Conservation (phyloP, 352 stramenopile genomes). For the Globisporangium acanthophoron region DNA sequence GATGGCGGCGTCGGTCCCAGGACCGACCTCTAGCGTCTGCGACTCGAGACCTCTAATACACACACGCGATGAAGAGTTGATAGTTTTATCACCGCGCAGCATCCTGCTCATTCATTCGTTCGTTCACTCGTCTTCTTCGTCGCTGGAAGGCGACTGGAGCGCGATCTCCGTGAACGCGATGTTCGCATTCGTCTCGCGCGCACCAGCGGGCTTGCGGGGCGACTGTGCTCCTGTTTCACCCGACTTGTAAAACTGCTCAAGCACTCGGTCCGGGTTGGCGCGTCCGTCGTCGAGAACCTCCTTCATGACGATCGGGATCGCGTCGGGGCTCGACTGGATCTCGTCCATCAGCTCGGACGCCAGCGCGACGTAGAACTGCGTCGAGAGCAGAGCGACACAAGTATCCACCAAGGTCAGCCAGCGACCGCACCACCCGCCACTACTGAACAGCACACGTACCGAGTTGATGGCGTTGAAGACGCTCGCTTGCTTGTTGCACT, state of each 20-base stretch:
- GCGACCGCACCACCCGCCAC: no score
- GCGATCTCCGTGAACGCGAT: conserved; percentile 65
- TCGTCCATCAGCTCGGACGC: conserved; percentile 32
- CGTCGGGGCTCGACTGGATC: conserved; percentile 31
- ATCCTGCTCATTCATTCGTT: conserved; percentile 11
- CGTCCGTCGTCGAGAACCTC: conserved; percentile 42
- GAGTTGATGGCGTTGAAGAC: conserved; percentile 49
- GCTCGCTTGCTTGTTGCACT: conserved; percentile 62
- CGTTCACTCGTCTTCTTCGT: conserved; percentile 11
- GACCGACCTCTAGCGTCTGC: background rate
- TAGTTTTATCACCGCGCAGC: no score
- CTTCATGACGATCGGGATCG: conserved; percentile 61
- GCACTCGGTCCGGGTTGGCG: conserved; percentile 27
- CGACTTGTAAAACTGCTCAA: conserved; percentile 26
- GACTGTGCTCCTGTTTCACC: background rate
- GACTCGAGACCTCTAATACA: background rate
- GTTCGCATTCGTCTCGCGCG: conserved; percentile 11
- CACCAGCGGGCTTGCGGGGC: conserved; percentile 7
- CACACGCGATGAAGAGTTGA: background rate
- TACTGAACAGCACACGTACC: conserved; percentile 16
- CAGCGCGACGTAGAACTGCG: conserved; percentile 46
- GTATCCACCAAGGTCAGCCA: background rate
- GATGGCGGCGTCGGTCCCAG: background rate
- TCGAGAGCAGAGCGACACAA: background rate
- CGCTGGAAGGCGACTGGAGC: conserved; percentile 26